Conservation (phyloP, 805 yeast species). For the Candida koratica region DNA sequence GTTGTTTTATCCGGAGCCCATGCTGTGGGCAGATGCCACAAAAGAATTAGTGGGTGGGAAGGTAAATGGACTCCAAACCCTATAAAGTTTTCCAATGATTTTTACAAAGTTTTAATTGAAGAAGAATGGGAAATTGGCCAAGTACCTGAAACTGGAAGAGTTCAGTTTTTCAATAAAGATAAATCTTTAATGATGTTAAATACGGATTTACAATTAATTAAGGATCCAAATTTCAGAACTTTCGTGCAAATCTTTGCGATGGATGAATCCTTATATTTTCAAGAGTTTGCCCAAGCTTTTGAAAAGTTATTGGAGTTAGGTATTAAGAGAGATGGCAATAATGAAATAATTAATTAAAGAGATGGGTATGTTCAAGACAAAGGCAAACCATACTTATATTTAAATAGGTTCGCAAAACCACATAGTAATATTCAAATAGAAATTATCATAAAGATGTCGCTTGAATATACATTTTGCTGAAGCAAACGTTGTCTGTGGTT, state of each 20-base stretch:
- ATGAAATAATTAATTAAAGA: constrained; percentile 1
- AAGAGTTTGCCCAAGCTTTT: constrained; percentile 64
- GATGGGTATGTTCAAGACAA: too few species aligned
- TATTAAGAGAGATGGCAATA: constrained; percentile 30
- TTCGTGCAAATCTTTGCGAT: constrained; percentile 68
- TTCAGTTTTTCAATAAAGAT: constrained; percentile 58
- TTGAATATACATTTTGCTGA: too few species aligned
- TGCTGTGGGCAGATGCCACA: constrained; percentile 72
- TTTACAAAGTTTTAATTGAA: constrained; percentile 41
- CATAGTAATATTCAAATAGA: too few species aligned
- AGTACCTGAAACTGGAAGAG: constrained; percentile 49
- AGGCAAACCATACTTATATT: too few species aligned
- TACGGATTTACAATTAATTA: constrained; percentile 67
- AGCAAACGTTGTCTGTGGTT: too few species aligned
- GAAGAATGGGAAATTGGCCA: constrained; percentile 46
- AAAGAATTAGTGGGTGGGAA: constrained; percentile 68
- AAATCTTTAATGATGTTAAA: constrained; percentile 80
- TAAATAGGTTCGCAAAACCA: too few species aligned
- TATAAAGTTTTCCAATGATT: constrained; percentile 69
- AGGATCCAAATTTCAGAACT: constrained; percentile 54
- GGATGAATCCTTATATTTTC: constrained; percentile 58
- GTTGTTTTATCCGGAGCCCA: constrained; percentile 76
- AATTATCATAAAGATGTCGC: too few species aligned
- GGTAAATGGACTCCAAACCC: constrained; percentile 91
- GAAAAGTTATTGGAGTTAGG: constrained; percentile 75